phyloP scores from a whole-genome alignment of 2,329 filamentous ascomycete species.

The Simplicillium aogashimaense region DNA sequence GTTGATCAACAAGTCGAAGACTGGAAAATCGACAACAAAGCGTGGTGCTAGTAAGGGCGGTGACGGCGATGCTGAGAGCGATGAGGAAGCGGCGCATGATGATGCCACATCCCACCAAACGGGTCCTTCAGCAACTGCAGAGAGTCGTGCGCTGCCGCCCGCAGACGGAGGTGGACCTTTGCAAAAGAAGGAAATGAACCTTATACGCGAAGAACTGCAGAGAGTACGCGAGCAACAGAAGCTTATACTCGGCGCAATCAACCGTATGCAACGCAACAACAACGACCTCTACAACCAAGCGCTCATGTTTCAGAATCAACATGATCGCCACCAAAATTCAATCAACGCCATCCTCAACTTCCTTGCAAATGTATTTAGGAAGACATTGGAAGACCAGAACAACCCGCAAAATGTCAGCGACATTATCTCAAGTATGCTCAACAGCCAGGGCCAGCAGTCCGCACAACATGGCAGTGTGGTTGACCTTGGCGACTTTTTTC shows the following conservation, averaged over 20 bases:
- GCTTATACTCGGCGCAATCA: slow-evolving; percentile 75
- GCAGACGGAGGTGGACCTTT: slow-evolving; percentile 36
- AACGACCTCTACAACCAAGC: slow-evolving; percentile 82
- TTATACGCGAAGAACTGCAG: slow-evolving; percentile 70
- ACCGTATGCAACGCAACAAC: slow-evolving; percentile 73
- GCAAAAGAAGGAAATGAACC: slow-evolving; percentile 63
- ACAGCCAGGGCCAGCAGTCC: slow-evolving; percentile 36
- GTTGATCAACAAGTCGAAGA: slow-evolving; percentile 94
- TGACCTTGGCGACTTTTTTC: slow-evolving; percentile 49
- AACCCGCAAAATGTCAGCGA: slow-evolving; percentile 70
- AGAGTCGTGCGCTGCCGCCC: slow-evolving; percentile 27
- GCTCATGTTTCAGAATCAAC: slow-evolving; percentile 77
- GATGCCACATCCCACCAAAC: slow-evolving; percentile 20
- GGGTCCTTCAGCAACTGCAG: slow-evolving; percentile 4
- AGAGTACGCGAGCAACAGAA: slow-evolving; percentile 79
- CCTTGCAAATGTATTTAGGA: slow-evolving; percentile 90
- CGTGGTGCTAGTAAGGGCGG: slow-evolving; percentile 44
- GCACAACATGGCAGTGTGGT: slow-evolving; percentile 47
- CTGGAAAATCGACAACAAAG: slow-evolving; percentile 52
- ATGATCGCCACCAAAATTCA: slow-evolving; percentile 94
- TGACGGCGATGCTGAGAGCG: slow-evolving; percentile 64
- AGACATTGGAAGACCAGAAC: slow-evolving; percentile 79
- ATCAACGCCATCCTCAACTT: slow-evolving; percentile 99
- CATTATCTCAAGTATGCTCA: slow-evolving; percentile 69
- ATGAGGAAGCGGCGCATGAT: slow-evolving; percentile 35